phyloP scores from a whole-genome alignment of 495 filamentous ascomycete species.

The Cercophora scortea region DNA sequence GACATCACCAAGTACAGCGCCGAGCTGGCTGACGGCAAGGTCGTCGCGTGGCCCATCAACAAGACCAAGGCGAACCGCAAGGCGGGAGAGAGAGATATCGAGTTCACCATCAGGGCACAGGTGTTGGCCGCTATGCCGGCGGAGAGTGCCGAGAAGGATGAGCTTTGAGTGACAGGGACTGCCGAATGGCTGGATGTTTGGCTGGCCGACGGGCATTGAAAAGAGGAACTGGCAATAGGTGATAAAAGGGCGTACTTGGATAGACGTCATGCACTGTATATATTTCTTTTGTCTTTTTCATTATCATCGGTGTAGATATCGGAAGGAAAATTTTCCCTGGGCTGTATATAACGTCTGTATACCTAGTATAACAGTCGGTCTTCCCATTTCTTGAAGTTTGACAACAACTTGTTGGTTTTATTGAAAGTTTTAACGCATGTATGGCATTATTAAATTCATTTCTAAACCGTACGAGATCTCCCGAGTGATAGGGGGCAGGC shows the following conservation, averaged over 20 bases:
- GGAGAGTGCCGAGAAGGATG: conserved; percentile 8
- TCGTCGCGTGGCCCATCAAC: conserved; percentile 23
- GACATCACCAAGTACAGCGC: conserved; percentile 23
- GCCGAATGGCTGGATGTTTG: not conserved
- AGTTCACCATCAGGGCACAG: conserved; percentile 23
- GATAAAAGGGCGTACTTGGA: not conserved
- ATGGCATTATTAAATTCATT: too few relatives aligned
- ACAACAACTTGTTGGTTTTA: too few relatives aligned
- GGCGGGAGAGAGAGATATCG: conserved; percentile 12
- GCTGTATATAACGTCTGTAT: too few relatives aligned
- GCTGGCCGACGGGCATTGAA: not conserved
- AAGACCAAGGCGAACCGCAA: conserved; percentile 13
- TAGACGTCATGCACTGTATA: not conserved
- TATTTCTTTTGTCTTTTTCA: not conserved
- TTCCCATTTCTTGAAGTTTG: too few relatives aligned
- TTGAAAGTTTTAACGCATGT: too few relatives aligned
- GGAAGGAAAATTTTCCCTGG: too few relatives aligned
- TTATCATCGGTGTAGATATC: too few relatives aligned
- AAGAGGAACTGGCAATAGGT: not conserved
- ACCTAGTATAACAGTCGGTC: too few relatives aligned
- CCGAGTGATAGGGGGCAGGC: too few relatives aligned
- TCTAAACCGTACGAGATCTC: too few relatives aligned
- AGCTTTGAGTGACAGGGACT: conserved; percentile 6
- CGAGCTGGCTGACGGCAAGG: conserved; percentile 16
- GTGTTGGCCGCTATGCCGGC: conserved; percentile 6